Conservation (phyloP, 2,329 filamentous ascomycete species). For the Orbilia ellipsospora region DNA sequence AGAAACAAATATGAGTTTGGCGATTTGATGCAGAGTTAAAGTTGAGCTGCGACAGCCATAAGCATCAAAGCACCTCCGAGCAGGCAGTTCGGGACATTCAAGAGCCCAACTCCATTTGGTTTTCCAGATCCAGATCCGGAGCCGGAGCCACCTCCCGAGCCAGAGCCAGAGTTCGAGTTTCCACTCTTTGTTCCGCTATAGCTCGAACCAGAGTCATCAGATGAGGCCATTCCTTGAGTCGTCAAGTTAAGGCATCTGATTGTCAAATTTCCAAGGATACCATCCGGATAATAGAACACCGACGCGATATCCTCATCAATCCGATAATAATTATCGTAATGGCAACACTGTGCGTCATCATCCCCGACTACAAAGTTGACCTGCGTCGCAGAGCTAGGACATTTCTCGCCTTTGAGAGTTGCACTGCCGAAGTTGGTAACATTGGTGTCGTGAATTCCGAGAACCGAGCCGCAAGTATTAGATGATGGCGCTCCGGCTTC, state of each 20-base stretch:
- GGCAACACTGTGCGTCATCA: conserved; percentile 22
- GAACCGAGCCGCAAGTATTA: conserved; percentile 39
- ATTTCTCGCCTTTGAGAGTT: conserved; percentile 7
- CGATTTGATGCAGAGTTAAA: conserved; percentile 17
- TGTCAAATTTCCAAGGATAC: conserved; percentile 20
- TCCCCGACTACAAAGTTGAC: conserved; percentile 6
- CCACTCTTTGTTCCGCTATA: conserved; percentile 40
- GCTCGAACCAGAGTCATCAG: conserved; percentile 32
- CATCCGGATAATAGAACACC: conserved; percentile 26
- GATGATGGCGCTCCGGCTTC: conserved; percentile 1
- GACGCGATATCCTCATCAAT: conserved; percentile 31
- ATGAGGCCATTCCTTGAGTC: conserved; percentile 18
- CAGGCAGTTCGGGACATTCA: conserved; percentile 26
- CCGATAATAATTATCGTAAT: conserved; percentile 15
- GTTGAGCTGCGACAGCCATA: conserved; percentile 15
- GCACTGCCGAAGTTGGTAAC: conserved; percentile 28
- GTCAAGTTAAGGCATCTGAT: conserved; percentile 46
- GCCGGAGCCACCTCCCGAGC: neutral
- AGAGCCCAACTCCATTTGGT: conserved; percentile 24
- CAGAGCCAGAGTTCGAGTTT: conserved; percentile 13
- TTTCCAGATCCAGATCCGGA: conserved; percentile 22
- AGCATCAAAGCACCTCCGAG: conserved; percentile 14
- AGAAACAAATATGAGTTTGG: neutral
- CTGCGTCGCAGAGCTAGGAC: conserved; percentile 4
- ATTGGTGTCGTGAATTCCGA: conserved; percentile 29